A percentile compares a stretch with the other conserved stretches of the same genome.
Conservation (phyloP, 2,329 filamentous ascomycete genomes). For the Xylariaceae sp. region DNA sequence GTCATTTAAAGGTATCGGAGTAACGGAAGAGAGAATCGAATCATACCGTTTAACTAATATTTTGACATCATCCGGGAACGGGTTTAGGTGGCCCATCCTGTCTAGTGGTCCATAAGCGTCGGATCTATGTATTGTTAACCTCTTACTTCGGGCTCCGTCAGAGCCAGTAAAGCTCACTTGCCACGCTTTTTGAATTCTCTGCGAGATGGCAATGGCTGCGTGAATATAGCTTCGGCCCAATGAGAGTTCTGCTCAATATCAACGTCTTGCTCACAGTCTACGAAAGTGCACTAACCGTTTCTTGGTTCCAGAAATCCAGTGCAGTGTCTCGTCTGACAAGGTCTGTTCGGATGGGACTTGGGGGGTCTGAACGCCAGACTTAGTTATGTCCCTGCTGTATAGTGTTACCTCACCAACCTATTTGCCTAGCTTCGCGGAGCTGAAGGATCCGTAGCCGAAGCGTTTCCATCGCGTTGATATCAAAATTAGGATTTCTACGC, state of each 20-base stretch:
- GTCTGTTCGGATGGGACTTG: constrained; percentile 36
- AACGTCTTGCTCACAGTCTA: constrained; percentile 16
- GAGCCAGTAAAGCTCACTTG: constrained; percentile 39
- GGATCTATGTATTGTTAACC: constrained; percentile 27
- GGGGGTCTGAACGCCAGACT: constrained; percentile 31
- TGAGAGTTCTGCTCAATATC: constrained; percentile 51
- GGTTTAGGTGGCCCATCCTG: constrained; percentile 48
- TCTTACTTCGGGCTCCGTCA: not conserved
- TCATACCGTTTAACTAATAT: constrained; percentile 61
- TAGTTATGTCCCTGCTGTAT: constrained; percentile 31
- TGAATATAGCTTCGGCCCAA: constrained; percentile 68
- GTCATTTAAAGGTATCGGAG: not conserved
- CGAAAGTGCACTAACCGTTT: constrained; percentile 32
- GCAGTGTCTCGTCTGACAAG: constrained; percentile 35
- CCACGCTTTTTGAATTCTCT: constrained; percentile 54
- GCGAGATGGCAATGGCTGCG: constrained; percentile 56
- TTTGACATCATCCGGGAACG: constrained; percentile 54
- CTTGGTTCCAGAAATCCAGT: constrained; percentile 37
- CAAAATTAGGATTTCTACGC: constrained; percentile 57
- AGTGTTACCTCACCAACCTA: constrained; percentile 49
- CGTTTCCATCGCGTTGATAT: constrained; percentile 59
- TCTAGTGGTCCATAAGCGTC: constrained; percentile 39
- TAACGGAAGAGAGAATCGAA: not conserved
- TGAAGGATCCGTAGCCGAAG: constrained; percentile 56
- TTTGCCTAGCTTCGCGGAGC: constrained; percentile 58